These are phyloP conservation scores for Cutaneotrichosporon dermatis DNA, from an alignment of 1,284 basidiomycete genomes.

Conservation along the genomic window DNA sequence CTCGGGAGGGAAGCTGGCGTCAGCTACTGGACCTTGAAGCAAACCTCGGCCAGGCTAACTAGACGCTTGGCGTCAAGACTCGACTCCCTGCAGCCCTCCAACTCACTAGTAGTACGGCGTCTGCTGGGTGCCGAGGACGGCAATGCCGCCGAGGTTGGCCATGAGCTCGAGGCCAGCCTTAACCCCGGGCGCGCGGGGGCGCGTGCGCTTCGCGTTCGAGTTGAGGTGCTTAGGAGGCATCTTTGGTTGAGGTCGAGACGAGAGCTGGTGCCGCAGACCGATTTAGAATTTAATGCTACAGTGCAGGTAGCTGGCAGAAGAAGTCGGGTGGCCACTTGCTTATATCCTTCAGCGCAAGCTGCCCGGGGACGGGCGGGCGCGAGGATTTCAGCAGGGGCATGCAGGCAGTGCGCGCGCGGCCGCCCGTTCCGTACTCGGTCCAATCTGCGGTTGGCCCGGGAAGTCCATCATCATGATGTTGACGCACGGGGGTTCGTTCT, in stretches of 20 bases:
- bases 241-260: neutral
- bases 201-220: slow-evolving; percentile 4
- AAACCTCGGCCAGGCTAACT: neutral
- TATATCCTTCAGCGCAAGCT: neutral
- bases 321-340: neutral
- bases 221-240: slow-evolving; percentile 7
- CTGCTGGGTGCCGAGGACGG: slow-evolving; percentile 8
- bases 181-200: slow-evolving; percentile 3
- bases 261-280: slow-evolving; percentile 6
- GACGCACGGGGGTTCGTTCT: no score
- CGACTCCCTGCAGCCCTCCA: neutral
- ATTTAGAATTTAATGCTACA: slow-evolving; percentile 1
- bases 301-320: neutral
- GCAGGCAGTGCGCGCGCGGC: no score
- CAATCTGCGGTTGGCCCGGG: neutral
- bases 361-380: neutral
- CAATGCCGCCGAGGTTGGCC: slow-evolving; percentile 12
- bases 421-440: neutral
- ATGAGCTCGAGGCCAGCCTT: slow-evolving; percentile 14
- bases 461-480: neutral
- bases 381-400: neutral
- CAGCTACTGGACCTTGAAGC: neutral
- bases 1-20: slow-evolving; percentile 8
- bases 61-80: neutral
- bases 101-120: slow-evolving; percentile 13